Percentiles rank a stretch among this genome's conserved stretches.
These are phyloP conservation scores for Cyclaneusma minus DNA, from an alignment of 2,329 filamentous ascomycete species.

Conservation along the genomic window DNA sequence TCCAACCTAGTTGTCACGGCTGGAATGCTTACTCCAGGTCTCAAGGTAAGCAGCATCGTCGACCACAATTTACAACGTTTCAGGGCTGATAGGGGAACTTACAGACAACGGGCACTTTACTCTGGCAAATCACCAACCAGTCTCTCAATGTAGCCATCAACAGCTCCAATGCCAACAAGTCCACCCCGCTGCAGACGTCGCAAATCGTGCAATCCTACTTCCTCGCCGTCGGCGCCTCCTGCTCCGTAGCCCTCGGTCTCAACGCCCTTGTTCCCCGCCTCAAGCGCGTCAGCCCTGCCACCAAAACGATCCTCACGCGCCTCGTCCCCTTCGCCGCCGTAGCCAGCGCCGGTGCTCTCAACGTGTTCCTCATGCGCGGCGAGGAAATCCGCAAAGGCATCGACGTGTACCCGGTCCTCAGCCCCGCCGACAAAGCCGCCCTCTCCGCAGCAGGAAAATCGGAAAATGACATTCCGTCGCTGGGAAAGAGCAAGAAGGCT, in stretches of 20 bases:
- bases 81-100: too few species aligned
- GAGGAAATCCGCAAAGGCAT: constrained; percentile 92
- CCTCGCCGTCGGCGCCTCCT: constrained; percentile 82
- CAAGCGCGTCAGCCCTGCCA: constrained; percentile 57
- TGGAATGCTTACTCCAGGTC: constrained; percentile 88
- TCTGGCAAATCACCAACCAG: constrained; percentile 94
- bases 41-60: constrained; percentile 37
- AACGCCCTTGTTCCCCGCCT: constrained; percentile 81
- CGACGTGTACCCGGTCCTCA: constrained; percentile 74
- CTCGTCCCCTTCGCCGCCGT: constrained; percentile 94
- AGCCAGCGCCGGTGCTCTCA: constrained; percentile 76
- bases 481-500: constrained; percentile 80
- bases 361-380: constrained; percentile 94
- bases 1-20: constrained; percentile 90
- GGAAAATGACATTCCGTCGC: constrained; percentile 48
- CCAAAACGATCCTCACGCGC: constrained; percentile 63
- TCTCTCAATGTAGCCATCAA: constrained; percentile 98
- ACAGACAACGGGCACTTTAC: constrained; percentile 67
- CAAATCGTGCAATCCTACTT: constrained; percentile 82
- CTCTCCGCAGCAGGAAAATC: constrained; percentile 40
- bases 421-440: constrained; percentile 48
- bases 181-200: constrained; percentile 65
- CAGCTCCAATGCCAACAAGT: constrained; percentile 96
- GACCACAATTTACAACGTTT: background rate
- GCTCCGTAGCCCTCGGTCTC: constrained; percentile 81